Evolutionary conservation across 495 filamentous ascomycete genomes (phyloP).

Genomic region (Penicillium cataractarum): DNA sequence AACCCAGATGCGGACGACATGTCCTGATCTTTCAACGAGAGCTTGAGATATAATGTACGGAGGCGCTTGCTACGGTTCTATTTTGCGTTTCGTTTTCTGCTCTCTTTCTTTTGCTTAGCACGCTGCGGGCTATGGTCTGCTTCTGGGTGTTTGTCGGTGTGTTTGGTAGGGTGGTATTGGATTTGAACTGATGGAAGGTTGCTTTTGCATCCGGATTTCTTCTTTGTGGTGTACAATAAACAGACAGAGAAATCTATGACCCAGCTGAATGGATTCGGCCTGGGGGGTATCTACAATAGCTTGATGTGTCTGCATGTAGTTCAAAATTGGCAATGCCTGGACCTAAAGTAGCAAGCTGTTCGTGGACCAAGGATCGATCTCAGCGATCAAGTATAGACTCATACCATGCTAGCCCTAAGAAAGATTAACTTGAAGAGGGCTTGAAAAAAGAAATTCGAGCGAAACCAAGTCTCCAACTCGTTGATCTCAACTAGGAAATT

Average conservation of each 20-base stretch:
- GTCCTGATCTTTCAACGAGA: constrained; percentile 27
- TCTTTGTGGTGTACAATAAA: constrained; percentile 22
- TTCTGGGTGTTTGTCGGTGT: constrained; percentile 23
- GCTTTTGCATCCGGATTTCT: constrained; percentile 8
- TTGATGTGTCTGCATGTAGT: background rate
- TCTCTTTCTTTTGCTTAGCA: constrained; percentile 17
- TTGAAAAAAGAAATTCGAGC: too few species aligned
- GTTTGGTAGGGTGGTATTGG: constrained; percentile 14
- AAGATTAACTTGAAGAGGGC: background rate
- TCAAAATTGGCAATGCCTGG: too few species aligned
- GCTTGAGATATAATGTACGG: constrained; percentile 11
- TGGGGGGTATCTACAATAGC: background rate
- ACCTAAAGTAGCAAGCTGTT: background rate
- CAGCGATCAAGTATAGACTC: too few species aligned
- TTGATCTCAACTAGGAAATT: background rate
- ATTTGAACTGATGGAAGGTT: constrained; percentile 16
- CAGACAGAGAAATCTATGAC: constrained; percentile 6
- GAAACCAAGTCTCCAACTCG: background rate
- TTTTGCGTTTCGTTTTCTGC: background rate
- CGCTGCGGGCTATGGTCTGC: constrained; percentile 21
- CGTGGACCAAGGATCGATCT: too few species aligned
- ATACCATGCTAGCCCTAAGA: background rate
- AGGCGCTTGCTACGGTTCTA: constrained; percentile 21
- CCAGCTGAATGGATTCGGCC: background rate
- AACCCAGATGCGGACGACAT: constrained; percentile 51